Percentiles rank a stretch among this genome's conserved stretches.
phyloP scores from a whole-genome alignment of 2,329 filamentous ascomycete genomes.

The Monosporascus sp. region DNA sequence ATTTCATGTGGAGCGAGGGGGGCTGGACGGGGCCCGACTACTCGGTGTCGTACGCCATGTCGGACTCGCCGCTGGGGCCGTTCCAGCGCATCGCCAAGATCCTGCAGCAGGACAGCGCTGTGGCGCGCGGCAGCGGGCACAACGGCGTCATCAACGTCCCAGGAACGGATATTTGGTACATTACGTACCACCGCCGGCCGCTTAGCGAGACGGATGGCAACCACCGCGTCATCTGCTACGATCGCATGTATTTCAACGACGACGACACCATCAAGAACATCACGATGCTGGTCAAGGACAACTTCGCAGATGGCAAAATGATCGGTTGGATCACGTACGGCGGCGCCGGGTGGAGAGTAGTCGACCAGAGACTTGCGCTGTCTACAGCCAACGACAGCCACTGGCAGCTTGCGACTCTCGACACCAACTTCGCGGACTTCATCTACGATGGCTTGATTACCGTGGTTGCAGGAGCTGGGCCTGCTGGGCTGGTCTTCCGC shows the following conservation, averaged over 20 bases:
- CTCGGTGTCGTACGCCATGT: conserved; percentile 38
- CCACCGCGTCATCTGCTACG: conserved; percentile 42
- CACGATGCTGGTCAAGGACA: conserved; percentile 39
- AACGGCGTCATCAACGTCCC: conserved; percentile 36
- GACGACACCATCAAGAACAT: conserved; percentile 38
- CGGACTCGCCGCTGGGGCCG: conserved; percentile 34
- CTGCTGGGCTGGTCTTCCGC: conserved; percentile 34
- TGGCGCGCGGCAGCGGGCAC: conserved; percentile 34
- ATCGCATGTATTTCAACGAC: conserved; percentile 42
- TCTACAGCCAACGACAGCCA: conserved; percentile 1
- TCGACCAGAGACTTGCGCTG: conserved; percentile 21
- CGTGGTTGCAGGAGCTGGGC: conserved; percentile 9
- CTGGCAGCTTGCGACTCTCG: conserved; percentile 25
- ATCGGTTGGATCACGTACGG: conserved; percentile 31
- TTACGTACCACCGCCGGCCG: conserved; percentile 41
- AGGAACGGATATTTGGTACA: conserved; percentile 36
- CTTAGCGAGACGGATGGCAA: conserved; percentile 40
- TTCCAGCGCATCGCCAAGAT: conserved; percentile 36
- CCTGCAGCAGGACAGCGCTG: conserved; percentile 29
- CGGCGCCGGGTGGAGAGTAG: conserved; percentile 19
- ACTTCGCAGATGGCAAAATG: conserved; percentile 35
- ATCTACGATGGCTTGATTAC: conserved; percentile 26
- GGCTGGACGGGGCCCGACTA: conserved; percentile 42
- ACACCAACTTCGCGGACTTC: conserved; percentile 32
- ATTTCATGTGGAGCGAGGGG: conserved; percentile 41